Percentiles rank a stretch among this genome's conserved stretches.
Conservation (phyloP, 1,284 basidiomycete species). For the Papiliotrema flavescens region DNA sequence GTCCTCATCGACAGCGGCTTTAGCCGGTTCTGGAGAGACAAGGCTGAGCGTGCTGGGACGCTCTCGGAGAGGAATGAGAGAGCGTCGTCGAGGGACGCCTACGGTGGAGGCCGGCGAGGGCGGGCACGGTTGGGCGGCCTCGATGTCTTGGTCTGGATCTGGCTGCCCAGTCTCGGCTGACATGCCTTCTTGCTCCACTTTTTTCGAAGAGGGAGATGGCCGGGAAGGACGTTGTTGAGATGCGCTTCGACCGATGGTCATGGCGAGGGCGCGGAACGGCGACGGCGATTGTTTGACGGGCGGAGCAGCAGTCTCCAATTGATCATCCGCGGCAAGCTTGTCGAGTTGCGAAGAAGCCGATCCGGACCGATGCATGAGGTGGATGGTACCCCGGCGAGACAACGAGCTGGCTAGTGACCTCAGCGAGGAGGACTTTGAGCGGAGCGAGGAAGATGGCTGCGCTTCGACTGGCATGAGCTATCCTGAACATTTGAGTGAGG, state of each 20-base stretch:
- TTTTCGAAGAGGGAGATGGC: neutral
- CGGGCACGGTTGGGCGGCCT: slow-evolving; percentile 19
- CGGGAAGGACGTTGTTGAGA: too few species aligned
- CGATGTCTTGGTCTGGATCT: neutral
- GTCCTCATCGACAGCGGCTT: slow-evolving; percentile 15
- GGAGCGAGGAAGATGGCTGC: neutral
- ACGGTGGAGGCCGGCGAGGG: slow-evolving; percentile 44
- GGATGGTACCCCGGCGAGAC: slow-evolving; percentile 12
- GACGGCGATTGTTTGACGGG: neutral
- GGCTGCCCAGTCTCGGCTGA: slow-evolving; percentile 6
- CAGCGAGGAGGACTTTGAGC: slow-evolving; percentile 18
- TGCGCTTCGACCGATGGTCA: too few species aligned
- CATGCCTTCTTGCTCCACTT: neutral
- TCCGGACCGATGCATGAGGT: slow-evolving; percentile 3
- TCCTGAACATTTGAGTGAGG: neutral
- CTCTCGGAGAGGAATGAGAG: slow-evolving; percentile 27
- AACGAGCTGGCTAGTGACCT: slow-evolving; percentile 19
- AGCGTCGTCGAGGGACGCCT: slow-evolving; percentile 37
- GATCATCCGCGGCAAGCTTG: neutral
- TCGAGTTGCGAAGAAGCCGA: slow-evolving; percentile 3
- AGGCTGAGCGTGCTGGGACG: slow-evolving; percentile 40
- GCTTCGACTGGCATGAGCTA: neutral
- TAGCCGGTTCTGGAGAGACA: slow-evolving; percentile 24
- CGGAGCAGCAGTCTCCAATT: neutral
- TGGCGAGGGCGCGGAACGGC: too few species aligned